These are phyloP conservation scores for Exsudoporus floridanus DNA, from an alignment of 1,284 basidiomycete species.

Conservation along the genomic window DNA sequence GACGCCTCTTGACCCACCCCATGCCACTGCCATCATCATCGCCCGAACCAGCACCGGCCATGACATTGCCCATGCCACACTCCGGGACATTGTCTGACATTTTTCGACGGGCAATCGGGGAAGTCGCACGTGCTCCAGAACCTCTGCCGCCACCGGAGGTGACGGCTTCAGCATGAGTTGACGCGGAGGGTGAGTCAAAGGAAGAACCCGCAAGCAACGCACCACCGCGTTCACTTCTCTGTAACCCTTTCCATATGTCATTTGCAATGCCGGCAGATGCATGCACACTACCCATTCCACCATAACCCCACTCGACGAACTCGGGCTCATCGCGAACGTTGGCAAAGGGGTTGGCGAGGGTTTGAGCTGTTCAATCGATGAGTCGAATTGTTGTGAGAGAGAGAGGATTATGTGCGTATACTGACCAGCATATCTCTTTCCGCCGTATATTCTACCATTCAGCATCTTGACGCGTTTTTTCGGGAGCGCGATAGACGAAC, in stretches of 20 bases:
- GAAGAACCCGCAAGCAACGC: slow-evolving; percentile 21
- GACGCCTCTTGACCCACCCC: slow-evolving; percentile 64
- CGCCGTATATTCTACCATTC: slow-evolving; percentile 77
- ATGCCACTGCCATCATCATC: slow-evolving; percentile 75
- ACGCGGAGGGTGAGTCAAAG: neutral
- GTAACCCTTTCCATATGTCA: slow-evolving; percentile 34
- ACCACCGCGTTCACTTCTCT: slow-evolving; percentile 31
- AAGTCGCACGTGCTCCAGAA: slow-evolving; percentile 6
- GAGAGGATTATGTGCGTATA: neutral
- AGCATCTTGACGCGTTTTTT: slow-evolving; percentile 55
- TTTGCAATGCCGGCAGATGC: slow-evolving; percentile 30
- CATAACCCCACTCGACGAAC: slow-evolving; percentile 85
- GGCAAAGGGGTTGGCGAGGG: slow-evolving; percentile 49
- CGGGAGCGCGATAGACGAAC: slow-evolving; percentile 3
- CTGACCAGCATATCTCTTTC: slow-evolving; percentile 40
- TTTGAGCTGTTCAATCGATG: slow-evolving; percentile 13
- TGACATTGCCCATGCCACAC: slow-evolving; percentile 27
- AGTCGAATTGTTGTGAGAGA: neutral
- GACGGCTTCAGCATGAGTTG: neutral
- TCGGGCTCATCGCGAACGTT: slow-evolving; percentile 60
- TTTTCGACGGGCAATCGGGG: slow-evolving; percentile 13
- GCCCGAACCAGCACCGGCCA: slow-evolving; percentile 28
- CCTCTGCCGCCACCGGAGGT: slow-evolving; percentile 5
- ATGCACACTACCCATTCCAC: slow-evolving; percentile 75
- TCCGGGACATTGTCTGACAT: slow-evolving; percentile 22